Evolutionary conservation across 208 protist species (phyloP).

Genomic region (Acanthamoeba royreba): DNA sequence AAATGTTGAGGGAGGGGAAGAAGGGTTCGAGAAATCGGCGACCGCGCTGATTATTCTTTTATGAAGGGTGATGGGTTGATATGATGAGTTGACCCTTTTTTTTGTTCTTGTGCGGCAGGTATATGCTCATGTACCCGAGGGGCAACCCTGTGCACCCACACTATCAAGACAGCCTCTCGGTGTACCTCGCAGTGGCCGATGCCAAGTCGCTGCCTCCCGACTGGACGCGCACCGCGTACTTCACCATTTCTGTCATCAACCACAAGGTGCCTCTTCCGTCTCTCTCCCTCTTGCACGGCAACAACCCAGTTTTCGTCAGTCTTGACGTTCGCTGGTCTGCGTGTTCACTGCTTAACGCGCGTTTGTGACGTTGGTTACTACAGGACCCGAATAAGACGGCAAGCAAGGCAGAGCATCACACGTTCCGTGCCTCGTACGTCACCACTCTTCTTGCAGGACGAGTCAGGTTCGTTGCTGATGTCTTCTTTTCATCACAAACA

Average conservation of each 20-base stretch:
- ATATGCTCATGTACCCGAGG: not conserved
- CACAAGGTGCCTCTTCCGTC: not conserved
- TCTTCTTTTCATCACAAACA: not conserved
- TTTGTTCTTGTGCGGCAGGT: not conserved
- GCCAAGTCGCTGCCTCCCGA: not conserved
- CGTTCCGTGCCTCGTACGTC: not conserved
- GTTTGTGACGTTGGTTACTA: not conserved
- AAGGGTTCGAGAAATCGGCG: too few relatives aligned
- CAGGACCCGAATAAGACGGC: not conserved
- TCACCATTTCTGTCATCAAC: constrained; percentile 14
- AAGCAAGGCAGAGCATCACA: not conserved
- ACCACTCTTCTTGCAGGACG: not conserved
- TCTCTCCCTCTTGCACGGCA: not conserved
- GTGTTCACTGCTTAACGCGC: not conserved
- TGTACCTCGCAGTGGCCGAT: not conserved
- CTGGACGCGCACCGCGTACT: not conserved
- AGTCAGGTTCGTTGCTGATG: not conserved
- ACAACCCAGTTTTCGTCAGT: not conserved
- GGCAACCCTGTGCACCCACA: not conserved
- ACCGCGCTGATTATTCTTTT: too few relatives aligned
- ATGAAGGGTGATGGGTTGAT: too few relatives aligned
- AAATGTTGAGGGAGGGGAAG: too few relatives aligned
- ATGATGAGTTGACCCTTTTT: too few relatives aligned
- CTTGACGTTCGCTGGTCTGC: too few relatives aligned
- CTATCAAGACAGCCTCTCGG: not conserved